phyloP scores from a whole-genome alignment of 208 protist genomes.

The Herpetomonas tarakana region DNA sequence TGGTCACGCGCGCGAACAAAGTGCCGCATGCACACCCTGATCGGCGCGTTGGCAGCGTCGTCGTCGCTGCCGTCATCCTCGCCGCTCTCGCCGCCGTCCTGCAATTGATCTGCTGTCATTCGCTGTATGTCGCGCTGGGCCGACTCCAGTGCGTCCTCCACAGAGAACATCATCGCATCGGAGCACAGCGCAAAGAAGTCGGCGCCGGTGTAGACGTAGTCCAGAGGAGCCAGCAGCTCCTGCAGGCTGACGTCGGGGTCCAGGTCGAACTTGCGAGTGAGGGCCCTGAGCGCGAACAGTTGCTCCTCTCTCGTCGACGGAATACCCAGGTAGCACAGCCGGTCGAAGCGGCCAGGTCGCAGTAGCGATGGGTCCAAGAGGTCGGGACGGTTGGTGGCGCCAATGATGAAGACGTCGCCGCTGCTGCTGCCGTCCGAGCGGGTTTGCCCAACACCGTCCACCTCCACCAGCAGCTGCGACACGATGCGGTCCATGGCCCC shows the following conservation, averaged over 20 bases:
- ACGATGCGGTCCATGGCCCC: slow-evolving; percentile 94
- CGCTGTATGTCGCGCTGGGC: background rate
- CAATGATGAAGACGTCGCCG: slow-evolving; percentile 91
- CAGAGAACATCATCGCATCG: slow-evolving; percentile 94
- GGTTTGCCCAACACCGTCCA: slow-evolving; percentile 83
- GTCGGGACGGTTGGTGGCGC: slow-evolving; percentile 91
- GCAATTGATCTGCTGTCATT: background rate
- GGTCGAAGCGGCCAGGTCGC: slow-evolving; percentile 91
- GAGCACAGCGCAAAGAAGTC: slow-evolving; percentile 94
- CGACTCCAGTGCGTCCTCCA: slow-evolving; percentile 79
- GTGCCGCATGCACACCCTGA: slow-evolving; percentile 69
- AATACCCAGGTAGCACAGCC: slow-evolving; percentile 87
- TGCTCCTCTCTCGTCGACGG: slow-evolving; percentile 75
- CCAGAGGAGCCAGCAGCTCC: slow-evolving; percentile 58
- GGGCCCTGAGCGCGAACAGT: slow-evolving; percentile 65
- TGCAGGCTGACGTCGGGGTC: slow-evolving; percentile 54
- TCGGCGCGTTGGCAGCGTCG: slow-evolving; percentile 6
- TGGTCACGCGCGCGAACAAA: slow-evolving; percentile 72
- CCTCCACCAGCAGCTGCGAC: slow-evolving; percentile 90
- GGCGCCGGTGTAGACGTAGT: slow-evolving; percentile 92
- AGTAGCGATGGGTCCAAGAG: slow-evolving; percentile 91
- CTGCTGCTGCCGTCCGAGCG: slow-evolving; percentile 58
- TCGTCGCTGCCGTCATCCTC: slow-evolving; percentile 13
- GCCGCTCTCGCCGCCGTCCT: slow-evolving; percentile 2
- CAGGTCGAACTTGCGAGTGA: slow-evolving; percentile 86